phyloP scores from a whole-genome alignment of 2,329 filamentous ascomycete species.

The Fusarium sp. region DNA sequence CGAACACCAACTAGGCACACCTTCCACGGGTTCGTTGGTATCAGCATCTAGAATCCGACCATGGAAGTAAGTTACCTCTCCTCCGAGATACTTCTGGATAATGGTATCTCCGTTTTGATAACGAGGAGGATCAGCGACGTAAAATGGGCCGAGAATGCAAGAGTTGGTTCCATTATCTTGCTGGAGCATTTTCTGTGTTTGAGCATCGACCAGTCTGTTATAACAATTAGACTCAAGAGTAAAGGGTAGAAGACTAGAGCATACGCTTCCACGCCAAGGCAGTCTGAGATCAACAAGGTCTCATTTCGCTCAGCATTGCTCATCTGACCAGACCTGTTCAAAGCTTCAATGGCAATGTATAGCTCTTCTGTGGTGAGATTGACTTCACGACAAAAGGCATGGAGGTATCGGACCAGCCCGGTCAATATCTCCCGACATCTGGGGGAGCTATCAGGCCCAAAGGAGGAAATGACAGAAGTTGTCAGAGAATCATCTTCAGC shows the following conservation, averaged over 20 bases:
- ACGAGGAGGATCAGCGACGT: background rate
- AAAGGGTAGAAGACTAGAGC: background rate
- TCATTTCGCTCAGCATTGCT: background rate
- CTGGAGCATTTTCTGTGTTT: background rate
- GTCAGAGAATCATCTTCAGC: background rate
- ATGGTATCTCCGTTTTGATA: background rate
- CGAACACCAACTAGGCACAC: accelerated
- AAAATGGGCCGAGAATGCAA: background rate
- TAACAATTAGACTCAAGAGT: background rate
- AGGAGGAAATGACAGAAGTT: background rate
- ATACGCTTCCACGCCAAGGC: background rate
- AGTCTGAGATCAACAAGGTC: background rate
- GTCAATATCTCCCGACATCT: background rate
- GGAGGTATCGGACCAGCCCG: background rate
- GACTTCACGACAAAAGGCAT: background rate
- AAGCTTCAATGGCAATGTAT: background rate
- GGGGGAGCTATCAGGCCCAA: background rate
- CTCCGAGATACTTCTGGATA: background rate
- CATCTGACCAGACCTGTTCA: background rate
- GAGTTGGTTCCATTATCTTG: background rate
- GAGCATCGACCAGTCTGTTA: background rate
- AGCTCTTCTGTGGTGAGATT: background rate
- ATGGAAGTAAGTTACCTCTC: background rate
- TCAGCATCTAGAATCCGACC: background rate
- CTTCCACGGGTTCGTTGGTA: background rate